phyloP scores from a whole-genome alignment of 2,329 filamentous ascomycete species.

The Aspergillus brasiliensis region DNA sequence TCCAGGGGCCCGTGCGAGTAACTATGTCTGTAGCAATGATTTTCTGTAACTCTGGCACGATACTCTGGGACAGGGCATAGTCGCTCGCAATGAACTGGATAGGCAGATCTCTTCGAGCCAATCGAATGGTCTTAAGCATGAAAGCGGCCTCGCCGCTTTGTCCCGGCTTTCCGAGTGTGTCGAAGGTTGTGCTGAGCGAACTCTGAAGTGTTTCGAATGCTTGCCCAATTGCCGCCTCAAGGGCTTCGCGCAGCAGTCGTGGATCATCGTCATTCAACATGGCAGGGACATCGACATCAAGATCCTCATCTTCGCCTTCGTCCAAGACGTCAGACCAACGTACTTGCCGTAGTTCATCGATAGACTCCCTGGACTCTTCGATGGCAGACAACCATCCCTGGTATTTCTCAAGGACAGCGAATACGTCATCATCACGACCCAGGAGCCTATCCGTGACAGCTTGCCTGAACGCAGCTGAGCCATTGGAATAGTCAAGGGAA shows the following conservation, averaged over 20 bases:
- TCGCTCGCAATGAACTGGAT: conserved; percentile 45
- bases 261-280: conserved; percentile 74
- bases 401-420: conserved; percentile 64
- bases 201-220: conserved; percentile 59
- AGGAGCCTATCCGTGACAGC: conserved; percentile 69
- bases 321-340: conserved; percentile 44
- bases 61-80: conserved; percentile 57
- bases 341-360: conserved; percentile 37
- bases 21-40: conserved; percentile 60
- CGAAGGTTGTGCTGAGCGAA: conserved; percentile 45
- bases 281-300: conserved; percentile 34
- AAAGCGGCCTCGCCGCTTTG: conserved; percentile 61
- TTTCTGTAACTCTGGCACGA: conserved; percentile 67
- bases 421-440: conserved; percentile 70
- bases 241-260: conserved; percentile 60
- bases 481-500: conserved; percentile 65
- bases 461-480: conserved; percentile 68
- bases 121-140: conserved; percentile 71
- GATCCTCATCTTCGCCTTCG: conserved; percentile 44
- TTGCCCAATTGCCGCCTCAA: conserved; percentile 58
- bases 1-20: conserved; percentile 46
- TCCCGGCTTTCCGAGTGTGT: conserved; percentile 49
- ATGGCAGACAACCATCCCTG: conserved; percentile 73
- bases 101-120: conserved; percentile 69
- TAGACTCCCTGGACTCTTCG: conserved; percentile 47